Evolutionary conservation across 257 asterid species (phyloP), one percentile per base, ranked within the genome.

Genomic region (Leonotis leonurus): DNA sequence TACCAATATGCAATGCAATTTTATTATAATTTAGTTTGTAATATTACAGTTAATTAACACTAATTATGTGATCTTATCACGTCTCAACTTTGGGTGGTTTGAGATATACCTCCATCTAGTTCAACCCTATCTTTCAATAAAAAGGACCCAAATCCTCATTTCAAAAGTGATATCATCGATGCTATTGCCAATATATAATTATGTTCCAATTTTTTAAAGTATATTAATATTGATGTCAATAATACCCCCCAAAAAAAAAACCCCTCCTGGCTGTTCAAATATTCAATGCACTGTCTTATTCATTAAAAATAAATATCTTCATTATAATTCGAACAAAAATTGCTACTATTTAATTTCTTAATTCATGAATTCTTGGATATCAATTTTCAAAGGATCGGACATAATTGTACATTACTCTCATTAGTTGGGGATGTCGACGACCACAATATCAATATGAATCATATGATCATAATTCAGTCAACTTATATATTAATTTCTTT

Each of bases 381-480:
- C 36, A 22, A 37, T 45, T 25, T 45, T 57, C 14, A n/a, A 45
- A 24, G 8, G 17, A 35, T 45, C 6, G 2, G 41, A 54, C 33
- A 63, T 71, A 57, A 64, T 50, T 64, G 52, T 14, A 45, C 58
- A 44, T 50, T 40, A 57, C 59, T 56, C 33, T 57, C 53, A 21
- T 57, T 71, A 30, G 76, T 40, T 64, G 76, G 26, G 48, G 49
- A 16, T 45, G 67, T 33, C 66, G 71, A 71, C 67, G 58, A 14
- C 44, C 66, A n/a, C n/a, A n/a, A n/a, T n/a, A n/a, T n/a, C n/a
- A 36, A 21, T 21, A 33, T 24, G 11, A 62, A 62, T 52, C 11
- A 22, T 22, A n/a, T 26, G 36, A 12, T 26, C 11, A 36, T 71
- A 37, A 64, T 57, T 37, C 76, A 58, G 68, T 65, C 71, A 49